These are phyloP conservation scores for Paulownia fortunei DNA, from an alignment of 257 asterid genomes.

Conservation along the genomic window DNA sequence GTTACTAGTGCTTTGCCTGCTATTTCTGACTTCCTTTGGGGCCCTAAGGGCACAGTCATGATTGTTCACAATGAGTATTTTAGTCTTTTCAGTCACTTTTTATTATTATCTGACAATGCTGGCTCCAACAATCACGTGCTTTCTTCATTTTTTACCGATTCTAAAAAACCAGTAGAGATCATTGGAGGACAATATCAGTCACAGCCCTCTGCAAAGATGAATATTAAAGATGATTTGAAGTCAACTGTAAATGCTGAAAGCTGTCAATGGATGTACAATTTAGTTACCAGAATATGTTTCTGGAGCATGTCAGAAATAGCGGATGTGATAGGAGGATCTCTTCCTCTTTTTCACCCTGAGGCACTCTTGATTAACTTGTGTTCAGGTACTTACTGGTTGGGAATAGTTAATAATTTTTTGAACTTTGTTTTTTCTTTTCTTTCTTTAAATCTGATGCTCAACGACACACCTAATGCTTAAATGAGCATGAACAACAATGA, in stretches of 20 bases:
- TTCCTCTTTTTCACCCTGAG: conserved; percentile 83
- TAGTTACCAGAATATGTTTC: conserved; percentile 43
- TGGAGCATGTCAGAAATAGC: conserved; percentile 81
- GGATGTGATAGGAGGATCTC: conserved; percentile 75
- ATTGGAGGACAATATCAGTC: conserved; percentile 36
- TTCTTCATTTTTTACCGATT: conserved; percentile 38
- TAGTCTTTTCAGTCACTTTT: conserved; percentile 69
- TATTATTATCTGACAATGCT: conserved; percentile 43
- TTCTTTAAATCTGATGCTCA: background rate
- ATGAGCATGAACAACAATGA: conserved; percentile 2
- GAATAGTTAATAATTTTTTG: conserved; percentile 29
- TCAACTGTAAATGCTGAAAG: conserved; percentile 38
- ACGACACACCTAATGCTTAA: conserved; percentile 18
- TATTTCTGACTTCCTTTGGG: conserved; percentile 82
- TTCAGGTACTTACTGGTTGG: conserved; percentile 67
- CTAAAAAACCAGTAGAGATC: conserved; percentile 26
- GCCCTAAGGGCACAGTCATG: conserved; percentile 75
- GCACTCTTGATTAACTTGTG: conserved; percentile 71
- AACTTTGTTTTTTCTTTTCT: background rate
- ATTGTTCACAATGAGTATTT: conserved; percentile 70
- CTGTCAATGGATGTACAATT: conserved; percentile 37
- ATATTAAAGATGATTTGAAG: conserved; percentile 37
- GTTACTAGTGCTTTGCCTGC: conserved; percentile 52
- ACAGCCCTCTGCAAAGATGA: conserved; percentile 41
- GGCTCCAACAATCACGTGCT: conserved; percentile 34